phyloP scores from a whole-genome alignment of 352 stramenopile species.

The Saprolegnia diclina region DNA sequence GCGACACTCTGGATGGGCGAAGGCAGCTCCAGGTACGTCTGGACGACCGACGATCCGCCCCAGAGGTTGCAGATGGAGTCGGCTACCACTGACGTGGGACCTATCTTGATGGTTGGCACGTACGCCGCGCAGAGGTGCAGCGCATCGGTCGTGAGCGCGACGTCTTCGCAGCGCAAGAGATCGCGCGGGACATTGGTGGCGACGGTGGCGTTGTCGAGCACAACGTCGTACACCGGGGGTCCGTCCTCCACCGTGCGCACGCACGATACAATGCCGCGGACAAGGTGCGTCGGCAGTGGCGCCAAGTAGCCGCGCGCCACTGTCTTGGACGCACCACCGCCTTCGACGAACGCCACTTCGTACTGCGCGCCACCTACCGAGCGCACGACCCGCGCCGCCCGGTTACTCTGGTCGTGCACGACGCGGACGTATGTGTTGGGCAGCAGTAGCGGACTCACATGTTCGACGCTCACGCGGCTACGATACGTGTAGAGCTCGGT shows the following conservation, averaged over 20 bases:
- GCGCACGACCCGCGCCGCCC: slow-evolving; percentile 34
- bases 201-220: slow-evolving; percentile 39
- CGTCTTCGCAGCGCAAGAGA: slow-evolving; percentile 36
- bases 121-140: slow-evolving; percentile 1
- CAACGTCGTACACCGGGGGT: slow-evolving; percentile 33
- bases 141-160: slow-evolving; percentile 32
- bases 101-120: background rate
- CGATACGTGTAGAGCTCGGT: slow-evolving; percentile 40
- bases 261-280: slow-evolving; percentile 34
- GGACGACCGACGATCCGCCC: slow-evolving; percentile 40
- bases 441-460: slow-evolving; percentile 35
- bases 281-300: slow-evolving; percentile 29
- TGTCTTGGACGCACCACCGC: background rate
- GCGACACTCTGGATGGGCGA: slow-evolving; percentile 32
- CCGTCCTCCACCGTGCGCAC: slow-evolving; percentile 26
- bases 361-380: slow-evolving; percentile 48
- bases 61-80: slow-evolving; percentile 29
- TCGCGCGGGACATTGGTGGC: slow-evolving; percentile 34
- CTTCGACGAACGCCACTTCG: slow-evolving; percentile 46
- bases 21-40: slow-evolving; percentile 48
- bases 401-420: slow-evolving; percentile 9
- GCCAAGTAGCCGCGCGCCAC: background rate
- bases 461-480: slow-evolving; percentile 29
- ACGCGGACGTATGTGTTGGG: slow-evolving; percentile 50
- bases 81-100: background rate